phyloP scores from a whole-genome alignment of 441 rosid species.

The Adansonia gregorii region DNA sequence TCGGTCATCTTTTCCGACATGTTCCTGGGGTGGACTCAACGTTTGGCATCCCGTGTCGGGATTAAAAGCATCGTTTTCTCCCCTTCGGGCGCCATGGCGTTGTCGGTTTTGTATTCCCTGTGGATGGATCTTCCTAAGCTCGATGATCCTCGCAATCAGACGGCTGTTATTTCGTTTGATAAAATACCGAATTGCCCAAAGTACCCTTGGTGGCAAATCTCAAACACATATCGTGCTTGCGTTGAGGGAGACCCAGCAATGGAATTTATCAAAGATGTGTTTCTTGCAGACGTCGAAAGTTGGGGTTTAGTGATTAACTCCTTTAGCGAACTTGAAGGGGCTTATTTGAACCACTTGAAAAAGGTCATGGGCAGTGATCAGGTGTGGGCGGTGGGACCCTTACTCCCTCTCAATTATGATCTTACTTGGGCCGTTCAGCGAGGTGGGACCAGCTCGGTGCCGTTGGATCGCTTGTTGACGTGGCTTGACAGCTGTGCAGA shows the following conservation, averaged over 20 bases:
- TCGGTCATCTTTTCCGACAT: slow-evolving; percentile 52
- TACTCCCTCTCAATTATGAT: slow-evolving; percentile 27
- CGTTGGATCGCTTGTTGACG: slow-evolving; percentile 35
- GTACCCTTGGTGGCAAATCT: slow-evolving; percentile 46
- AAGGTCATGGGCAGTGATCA: slow-evolving; percentile 39
- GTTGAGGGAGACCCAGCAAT: slow-evolving; percentile 38
- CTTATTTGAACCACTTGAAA: slow-evolving; percentile 48
- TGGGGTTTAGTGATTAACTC: slow-evolving; percentile 56
- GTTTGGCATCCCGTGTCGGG: slow-evolving; percentile 37
- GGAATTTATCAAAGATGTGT: slow-evolving; percentile 40
- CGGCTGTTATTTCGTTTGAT: slow-evolving; percentile 34
- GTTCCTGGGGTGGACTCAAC: slow-evolving; percentile 59
- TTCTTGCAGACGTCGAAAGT: slow-evolving; percentile 35
- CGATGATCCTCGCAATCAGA: slow-evolving; percentile 5
- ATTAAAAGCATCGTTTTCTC: slow-evolving; percentile 48
- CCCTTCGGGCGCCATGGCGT: slow-evolving; percentile 54
- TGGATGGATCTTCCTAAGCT: slow-evolving; percentile 49
- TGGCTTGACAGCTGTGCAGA: slow-evolving; percentile 53
- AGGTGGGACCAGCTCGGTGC: slow-evolving; percentile 46
- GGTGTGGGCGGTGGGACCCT: slow-evolving; percentile 57
- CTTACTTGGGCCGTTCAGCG: slow-evolving; percentile 27
- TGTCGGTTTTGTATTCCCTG: slow-evolving; percentile 38
- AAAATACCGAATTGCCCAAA: slow-evolving; percentile 42
- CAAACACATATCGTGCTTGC: slow-evolving; percentile 33
- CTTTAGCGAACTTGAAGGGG: slow-evolving; percentile 40